phyloP scores from a whole-genome alignment of 495 filamentous ascomycete species.

The Poronia punctata region DNA sequence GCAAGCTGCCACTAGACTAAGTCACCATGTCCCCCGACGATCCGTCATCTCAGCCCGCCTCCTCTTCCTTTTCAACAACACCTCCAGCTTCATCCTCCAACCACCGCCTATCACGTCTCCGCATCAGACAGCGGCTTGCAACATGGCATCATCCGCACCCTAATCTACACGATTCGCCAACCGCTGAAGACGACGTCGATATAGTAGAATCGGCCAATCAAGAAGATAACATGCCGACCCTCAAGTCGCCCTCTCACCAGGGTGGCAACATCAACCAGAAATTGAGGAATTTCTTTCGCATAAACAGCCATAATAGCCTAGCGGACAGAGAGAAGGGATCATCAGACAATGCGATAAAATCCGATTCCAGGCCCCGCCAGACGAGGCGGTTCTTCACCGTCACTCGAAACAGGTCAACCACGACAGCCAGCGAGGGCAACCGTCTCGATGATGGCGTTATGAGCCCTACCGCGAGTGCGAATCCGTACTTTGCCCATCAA shows the following conservation, averaged over 20 bases:
- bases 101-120: slow-evolving; percentile 18
- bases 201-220: too few species aligned
- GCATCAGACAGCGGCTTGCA: slow-evolving; percentile 24
- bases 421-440: slow-evolving; percentile 90
- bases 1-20: too few species aligned
- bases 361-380: slow-evolving; percentile 66
- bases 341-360: slow-evolving; percentile 32
- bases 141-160: slow-evolving; percentile 27
- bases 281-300: slow-evolving; percentile 97
- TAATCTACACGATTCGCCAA: slow-evolving; percentile 12
- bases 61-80: slow-evolving; percentile 17
- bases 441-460: slow-evolving; percentile 78
- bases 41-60: slow-evolving; percentile 9
- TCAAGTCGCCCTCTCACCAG: slow-evolving; percentile 26
- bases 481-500: slow-evolving; percentile 96
- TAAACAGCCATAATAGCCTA: slow-evolving; percentile 57
- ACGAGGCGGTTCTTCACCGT: slow-evolving; percentile 71
- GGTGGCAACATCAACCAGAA: slow-evolving; percentile 63
- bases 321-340: slow-evolving; percentile 36
- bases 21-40: slow-evolving; percentile 12
- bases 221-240: slow-evolving; percentile 19
- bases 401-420: slow-evolving; percentile 71
- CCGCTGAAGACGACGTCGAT: not conserved
- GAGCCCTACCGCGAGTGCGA: slow-evolving; percentile 89
- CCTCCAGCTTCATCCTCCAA: slow-evolving; percentile 19